Evolutionary conservation across 257 asterid species (phyloP).

Genomic region (Jacaranda mimosifolia): DNA sequence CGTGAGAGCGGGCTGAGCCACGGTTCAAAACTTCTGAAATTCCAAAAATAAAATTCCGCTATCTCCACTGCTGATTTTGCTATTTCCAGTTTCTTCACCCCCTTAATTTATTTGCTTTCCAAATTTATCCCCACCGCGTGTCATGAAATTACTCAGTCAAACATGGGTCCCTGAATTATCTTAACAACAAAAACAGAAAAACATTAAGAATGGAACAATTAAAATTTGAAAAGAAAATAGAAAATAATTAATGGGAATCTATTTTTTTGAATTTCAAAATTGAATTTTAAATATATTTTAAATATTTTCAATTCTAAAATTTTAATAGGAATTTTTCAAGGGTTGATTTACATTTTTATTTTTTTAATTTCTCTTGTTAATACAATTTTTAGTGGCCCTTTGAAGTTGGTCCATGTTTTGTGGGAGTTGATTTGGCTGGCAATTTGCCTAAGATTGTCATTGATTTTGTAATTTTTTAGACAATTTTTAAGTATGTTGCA

Average conservation of each 20-base stretch:
- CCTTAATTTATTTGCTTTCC: constrained; percentile 15
- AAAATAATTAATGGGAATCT: not conserved
- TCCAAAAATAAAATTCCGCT: constrained; percentile 34
- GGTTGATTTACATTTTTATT: not conserved
- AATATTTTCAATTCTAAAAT: not conserved
- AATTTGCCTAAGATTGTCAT: constrained; percentile 25
- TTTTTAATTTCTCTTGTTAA: not conserved
- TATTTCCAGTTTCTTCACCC: constrained; percentile 32
- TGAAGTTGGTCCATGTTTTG: constrained; percentile 14
- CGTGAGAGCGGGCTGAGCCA: constrained; percentile 76
- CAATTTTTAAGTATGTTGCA: not conserved
- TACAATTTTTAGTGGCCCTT: constrained; percentile 13
- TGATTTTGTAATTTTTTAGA: not conserved
- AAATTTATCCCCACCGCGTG: constrained; percentile 12
- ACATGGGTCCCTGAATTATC: constrained; percentile 34
- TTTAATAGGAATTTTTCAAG: not conserved
- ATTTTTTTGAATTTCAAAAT: constrained; percentile 3
- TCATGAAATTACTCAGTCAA: constrained; percentile 35
- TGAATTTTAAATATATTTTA: constrained; percentile 3
- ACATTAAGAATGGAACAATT: not conserved
- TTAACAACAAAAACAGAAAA: constrained; percentile 31
- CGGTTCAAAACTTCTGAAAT: constrained; percentile 61
- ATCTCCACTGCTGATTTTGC: constrained; percentile 45
- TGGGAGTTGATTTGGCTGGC: constrained; percentile 30
- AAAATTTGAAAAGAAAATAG: not conserved